These are phyloP conservation scores for Pyrus bretschneideri DNA, from an alignment of 306 rosid species.

Conservation along the genomic window DNA sequence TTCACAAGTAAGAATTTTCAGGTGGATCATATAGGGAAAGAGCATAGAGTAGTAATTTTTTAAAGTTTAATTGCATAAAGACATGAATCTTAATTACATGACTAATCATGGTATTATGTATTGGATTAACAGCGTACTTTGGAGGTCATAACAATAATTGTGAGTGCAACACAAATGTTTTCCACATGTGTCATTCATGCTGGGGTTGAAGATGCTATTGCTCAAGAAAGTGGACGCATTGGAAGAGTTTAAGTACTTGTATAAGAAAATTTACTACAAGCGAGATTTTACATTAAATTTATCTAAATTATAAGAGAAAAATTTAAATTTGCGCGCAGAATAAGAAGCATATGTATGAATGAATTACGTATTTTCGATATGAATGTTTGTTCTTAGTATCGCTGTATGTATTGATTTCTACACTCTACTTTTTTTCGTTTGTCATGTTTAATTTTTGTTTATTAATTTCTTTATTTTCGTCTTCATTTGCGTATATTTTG, in stretches of 20 bases:
- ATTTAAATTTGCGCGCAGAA: too few species aligned
- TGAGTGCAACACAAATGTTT: conserved; percentile 67
- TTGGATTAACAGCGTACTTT: conserved; percentile 50
- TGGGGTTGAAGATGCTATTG: conserved; percentile 34
- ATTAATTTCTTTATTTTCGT: too few species aligned
- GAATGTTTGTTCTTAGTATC: too few species aligned
- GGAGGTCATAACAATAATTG: conserved; percentile 60
- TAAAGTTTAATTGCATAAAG: neutral
- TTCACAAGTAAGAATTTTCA: neutral
- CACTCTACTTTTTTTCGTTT: too few species aligned
- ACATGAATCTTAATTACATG: neutral
- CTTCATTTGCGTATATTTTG: too few species aligned
- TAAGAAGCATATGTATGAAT: too few species aligned
- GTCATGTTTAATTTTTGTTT: too few species aligned
- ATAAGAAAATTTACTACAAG: too few species aligned
- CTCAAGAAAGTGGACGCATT: neutral
- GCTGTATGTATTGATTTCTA: too few species aligned
- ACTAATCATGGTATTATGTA: neutral
- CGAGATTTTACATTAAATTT: too few species aligned
- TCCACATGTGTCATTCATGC: conserved; percentile 53
- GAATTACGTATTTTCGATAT: too few species aligned
- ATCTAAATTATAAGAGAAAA: too few species aligned
- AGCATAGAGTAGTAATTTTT: neutral
- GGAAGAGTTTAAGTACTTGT: conserved; percentile 21
- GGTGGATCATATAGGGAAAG: neutral